Conservation (phyloP, 345 rosid species). For the Hypericum androsaemum region DNA sequence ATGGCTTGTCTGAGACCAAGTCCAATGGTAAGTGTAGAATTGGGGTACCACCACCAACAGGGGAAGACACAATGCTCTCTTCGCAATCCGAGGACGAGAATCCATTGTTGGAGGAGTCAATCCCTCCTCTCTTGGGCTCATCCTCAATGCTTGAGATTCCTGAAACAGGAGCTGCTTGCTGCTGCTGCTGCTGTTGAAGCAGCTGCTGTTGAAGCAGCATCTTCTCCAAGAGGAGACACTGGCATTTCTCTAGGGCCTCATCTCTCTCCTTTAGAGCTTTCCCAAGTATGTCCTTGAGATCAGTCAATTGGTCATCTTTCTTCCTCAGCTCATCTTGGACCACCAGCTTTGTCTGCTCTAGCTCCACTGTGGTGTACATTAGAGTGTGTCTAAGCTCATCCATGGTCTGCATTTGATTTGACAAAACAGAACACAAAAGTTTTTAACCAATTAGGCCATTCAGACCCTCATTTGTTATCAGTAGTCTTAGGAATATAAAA, state of each 20-base stretch:
- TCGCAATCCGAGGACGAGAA: conserved; percentile 85
- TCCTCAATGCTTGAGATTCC: conserved; percentile 88
- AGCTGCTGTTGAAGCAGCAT: conserved; percentile 29
- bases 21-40: conserved; percentile 26
- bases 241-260: conserved; percentile 56
- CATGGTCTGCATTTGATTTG: conserved; percentile 37
- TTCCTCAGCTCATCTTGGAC: conserved; percentile 65
- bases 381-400: conserved; percentile 70
- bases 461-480: too few relatives aligned
- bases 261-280: conserved; percentile 58
- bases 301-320: conserved; percentile 55
- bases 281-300: conserved; percentile 44
- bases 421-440: conserved; percentile 11
- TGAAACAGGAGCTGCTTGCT: conserved; percentile 43
- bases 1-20: conserved; percentile 49
- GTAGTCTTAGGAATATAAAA: too few relatives aligned
- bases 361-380: conserved; percentile 55
- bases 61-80: conserved; percentile 82
- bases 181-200: conserved; percentile 20
- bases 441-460: conserved; percentile 1
- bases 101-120: conserved; percentile 53
- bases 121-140: conserved; percentile 49
- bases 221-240: conserved; percentile 45
- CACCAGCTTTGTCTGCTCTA: conserved; percentile 57
- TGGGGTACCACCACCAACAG: conserved; percentile 34